Percentiles rank a stretch among this genome's conserved stretches.
These are phyloP conservation scores for Plasmodium falciparum DNA, from an alignment of 169 alveolate species.

Conservation along the genomic window DNA sequence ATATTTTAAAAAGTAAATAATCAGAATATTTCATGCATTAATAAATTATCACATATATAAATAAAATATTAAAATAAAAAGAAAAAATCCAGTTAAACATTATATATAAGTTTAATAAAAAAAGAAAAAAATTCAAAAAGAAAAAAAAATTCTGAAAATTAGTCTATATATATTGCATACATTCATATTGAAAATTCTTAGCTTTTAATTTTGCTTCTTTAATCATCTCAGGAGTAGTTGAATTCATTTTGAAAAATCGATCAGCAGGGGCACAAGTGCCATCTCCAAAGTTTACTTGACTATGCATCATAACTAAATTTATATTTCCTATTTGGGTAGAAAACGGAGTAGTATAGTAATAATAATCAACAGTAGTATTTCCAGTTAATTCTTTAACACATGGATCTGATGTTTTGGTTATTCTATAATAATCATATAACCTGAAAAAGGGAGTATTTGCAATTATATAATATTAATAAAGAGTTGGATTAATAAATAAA, in stretches of 20 bases:
- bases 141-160: too few relatives aligned
- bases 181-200: not conserved
- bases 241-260: conserved; percentile 63
- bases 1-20: too few relatives aligned
- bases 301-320: conserved; percentile 82
- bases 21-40: too few relatives aligned
- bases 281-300: conserved; percentile 83
- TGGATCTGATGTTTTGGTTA: conserved; percentile 66
- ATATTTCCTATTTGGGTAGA: conserved; percentile 80
- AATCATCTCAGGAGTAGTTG: conserved; percentile 54
- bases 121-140: too few relatives aligned
- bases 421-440: conserved; percentile 80
- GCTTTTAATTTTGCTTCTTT: conserved; percentile 55
- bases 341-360: conserved; percentile 80
- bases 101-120: too few relatives aligned
- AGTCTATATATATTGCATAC: too few relatives aligned
- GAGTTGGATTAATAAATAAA: not conserved
- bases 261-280: conserved; percentile 82
- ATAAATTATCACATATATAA: too few relatives aligned
- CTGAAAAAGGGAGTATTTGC: conserved; percentile 27
- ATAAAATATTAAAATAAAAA: too few relatives aligned
- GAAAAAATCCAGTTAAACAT: too few relatives aligned
- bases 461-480: not conserved
- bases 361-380: conserved; percentile 78
- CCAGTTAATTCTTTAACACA: conserved; percentile 76